Conservation (phyloP, 768 basidiomycete genomes). For the Lactarius trivialis region DNA sequence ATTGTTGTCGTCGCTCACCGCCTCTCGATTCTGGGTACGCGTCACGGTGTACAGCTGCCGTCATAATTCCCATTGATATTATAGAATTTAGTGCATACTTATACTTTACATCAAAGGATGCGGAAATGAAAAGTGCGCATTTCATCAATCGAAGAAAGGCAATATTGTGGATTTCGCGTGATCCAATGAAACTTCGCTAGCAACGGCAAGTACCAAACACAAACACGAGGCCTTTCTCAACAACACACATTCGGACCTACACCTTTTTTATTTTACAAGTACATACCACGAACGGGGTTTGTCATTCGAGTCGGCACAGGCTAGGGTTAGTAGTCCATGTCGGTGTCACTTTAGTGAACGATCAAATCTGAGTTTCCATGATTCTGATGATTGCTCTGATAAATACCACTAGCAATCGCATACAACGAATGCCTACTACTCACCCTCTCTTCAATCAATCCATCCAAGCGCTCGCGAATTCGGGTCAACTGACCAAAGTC, state of each 20-base stretch:
- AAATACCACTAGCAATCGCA: background rate
- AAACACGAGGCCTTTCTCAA: background rate
- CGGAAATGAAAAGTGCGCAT: background rate
- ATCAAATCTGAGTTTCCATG: background rate
- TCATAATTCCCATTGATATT: conserved; percentile 14
- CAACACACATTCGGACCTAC: background rate
- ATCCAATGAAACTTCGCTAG: background rate
- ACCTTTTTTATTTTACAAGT: background rate
- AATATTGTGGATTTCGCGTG: background rate
- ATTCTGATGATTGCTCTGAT: background rate
- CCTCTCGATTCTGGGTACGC: conserved; percentile 6
- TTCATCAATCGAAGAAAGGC: background rate
- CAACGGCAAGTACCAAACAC: background rate
- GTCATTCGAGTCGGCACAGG: background rate
- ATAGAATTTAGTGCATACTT: conserved; percentile 14
- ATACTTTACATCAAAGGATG: conserved; percentile 12
- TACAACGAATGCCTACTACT: background rate
- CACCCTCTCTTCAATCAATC: background rate
- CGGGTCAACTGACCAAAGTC: background rate
- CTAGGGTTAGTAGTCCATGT: background rate
- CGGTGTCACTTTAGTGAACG: background rate
- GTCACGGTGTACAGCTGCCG: conserved; percentile 14
- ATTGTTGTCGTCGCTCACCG: background rate
- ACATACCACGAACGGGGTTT: background rate
- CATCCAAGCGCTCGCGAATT: background rate